phyloP scores from a whole-genome alignment of 2,329 filamentous ascomycete genomes.

The Diaporthe longicolla region DNA sequence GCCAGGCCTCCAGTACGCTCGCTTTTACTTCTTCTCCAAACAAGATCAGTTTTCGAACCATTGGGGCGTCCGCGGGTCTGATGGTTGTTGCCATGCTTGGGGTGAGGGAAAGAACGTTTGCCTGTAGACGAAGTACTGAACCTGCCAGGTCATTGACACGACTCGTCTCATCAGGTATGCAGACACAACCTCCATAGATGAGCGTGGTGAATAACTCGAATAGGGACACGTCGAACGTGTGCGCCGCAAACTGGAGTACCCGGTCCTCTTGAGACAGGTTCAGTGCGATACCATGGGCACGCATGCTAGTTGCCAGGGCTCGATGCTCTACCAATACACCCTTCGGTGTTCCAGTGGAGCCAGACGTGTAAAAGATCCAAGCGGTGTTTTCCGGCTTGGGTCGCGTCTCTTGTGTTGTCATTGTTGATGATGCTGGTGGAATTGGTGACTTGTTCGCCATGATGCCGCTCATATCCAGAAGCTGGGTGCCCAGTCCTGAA shows the following conservation, averaged over 20 bases:
- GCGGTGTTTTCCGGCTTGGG: constrained; percentile 34
- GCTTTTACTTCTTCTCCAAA: background rate
- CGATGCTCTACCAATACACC: constrained; percentile 69
- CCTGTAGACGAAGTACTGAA: constrained; percentile 42
- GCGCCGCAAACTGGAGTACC: constrained; percentile 62
- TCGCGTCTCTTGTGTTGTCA: constrained; percentile 20
- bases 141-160: constrained; percentile 53
- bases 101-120: constrained; percentile 46
- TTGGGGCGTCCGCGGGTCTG: constrained; percentile 38
- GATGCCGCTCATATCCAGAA: background rate
- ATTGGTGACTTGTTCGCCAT: background rate
- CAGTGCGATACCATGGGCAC: constrained; percentile 45
- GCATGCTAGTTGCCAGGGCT: constrained; percentile 58
- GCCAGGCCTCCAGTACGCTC: constrained; percentile 17
- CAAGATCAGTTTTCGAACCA: constrained; percentile 32
- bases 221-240: constrained; percentile 69
- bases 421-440: background rate
- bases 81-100: constrained; percentile 46
- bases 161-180: constrained; percentile 45
- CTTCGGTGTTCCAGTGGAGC: constrained; percentile 81
- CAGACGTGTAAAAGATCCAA: constrained; percentile 78
- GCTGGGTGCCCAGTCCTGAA: background rate
- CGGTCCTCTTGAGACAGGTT: background rate
- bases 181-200: constrained; percentile 21
- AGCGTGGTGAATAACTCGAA: constrained; percentile 69